Conservation (phyloP, 2,329 filamentous ascomycete genomes). For the Talaromyces amestolkiae region DNA sequence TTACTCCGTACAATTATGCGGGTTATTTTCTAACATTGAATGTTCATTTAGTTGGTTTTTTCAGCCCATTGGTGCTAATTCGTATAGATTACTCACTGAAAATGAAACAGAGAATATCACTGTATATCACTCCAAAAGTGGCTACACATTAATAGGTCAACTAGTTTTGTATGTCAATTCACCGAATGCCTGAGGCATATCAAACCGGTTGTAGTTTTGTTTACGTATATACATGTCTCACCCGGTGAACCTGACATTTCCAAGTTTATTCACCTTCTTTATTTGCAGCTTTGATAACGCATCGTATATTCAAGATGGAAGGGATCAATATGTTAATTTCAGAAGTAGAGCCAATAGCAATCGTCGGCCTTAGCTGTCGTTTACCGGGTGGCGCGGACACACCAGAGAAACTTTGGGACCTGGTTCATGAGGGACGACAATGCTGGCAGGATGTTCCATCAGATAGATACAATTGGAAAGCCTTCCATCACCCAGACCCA, state of each 20-base stretch:
- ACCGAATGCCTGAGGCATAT: too few species aligned
- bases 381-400: not conserved
- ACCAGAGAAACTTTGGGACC: not conserved
- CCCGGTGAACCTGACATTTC: not conserved
- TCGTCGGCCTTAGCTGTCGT: slow-evolving; percentile 1
- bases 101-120: not conserved
- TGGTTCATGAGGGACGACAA: not conserved
- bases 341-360: slow-evolving; percentile 5
- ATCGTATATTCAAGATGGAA: not conserved
- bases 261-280: not conserved
- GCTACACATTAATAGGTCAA: not conserved
- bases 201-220: too few species aligned
- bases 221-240: too few species aligned
- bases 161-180: not conserved
- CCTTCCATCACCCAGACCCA: not conserved
- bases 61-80: not conserved
- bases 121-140: not conserved
- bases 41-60: not conserved
- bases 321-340: not conserved
- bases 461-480: not conserved
- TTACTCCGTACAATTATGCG: not conserved
- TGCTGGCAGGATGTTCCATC: not conserved
- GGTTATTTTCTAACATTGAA: not conserved
- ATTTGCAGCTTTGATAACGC: not conserved
- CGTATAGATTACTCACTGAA: too few species aligned